Evolutionary conservation across 768 basidiomycete species (phyloP).

Genomic region (Boletus vermiculosoides): DNA sequence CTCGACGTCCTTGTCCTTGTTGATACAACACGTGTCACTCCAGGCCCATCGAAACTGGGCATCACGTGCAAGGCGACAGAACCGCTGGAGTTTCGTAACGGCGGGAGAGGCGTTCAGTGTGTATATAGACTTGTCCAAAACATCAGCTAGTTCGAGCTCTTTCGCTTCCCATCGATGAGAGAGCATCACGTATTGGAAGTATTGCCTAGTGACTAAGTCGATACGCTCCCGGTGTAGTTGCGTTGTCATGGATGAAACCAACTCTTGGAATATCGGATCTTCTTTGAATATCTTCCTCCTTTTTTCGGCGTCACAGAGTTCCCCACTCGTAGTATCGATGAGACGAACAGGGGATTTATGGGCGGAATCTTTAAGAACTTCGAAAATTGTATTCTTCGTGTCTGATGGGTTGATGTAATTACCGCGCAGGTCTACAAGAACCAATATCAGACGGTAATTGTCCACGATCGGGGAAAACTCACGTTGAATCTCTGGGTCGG

Average conservation of each 20-base stretch:
- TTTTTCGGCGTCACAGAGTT: conserved; percentile 17
- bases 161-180: conserved; percentile 21
- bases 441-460: neutral
- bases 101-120: conserved; percentile 8
- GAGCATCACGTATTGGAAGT: conserved; percentile 21
- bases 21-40: conserved; percentile 27
- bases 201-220: neutral
- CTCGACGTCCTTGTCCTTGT: conserved; percentile 19
- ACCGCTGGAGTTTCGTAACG: conserved; percentile 13
- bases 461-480: neutral
- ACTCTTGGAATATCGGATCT: conserved; percentile 10
- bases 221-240: conserved; percentile 6
- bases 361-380: neutral
- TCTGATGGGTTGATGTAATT: conserved; percentile 13
- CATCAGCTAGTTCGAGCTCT: conserved; percentile 14
- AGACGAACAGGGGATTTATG: conserved; percentile 15
- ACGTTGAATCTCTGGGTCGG: conserved; percentile 13
- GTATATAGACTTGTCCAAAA: conserved; percentile 12
- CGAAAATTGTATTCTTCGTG: neutral
- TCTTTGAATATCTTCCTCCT: conserved; percentile 11
- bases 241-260: conserved; percentile 18
- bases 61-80: conserved; percentile 14
- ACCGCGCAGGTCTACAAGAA: conserved; percentile 5
- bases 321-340: conserved; percentile 20
- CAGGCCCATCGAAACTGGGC: conserved; percentile 20